phyloP scores from a whole-genome alignment of 139 green algal species.

The Chlamydomonas eustigma region DNA sequence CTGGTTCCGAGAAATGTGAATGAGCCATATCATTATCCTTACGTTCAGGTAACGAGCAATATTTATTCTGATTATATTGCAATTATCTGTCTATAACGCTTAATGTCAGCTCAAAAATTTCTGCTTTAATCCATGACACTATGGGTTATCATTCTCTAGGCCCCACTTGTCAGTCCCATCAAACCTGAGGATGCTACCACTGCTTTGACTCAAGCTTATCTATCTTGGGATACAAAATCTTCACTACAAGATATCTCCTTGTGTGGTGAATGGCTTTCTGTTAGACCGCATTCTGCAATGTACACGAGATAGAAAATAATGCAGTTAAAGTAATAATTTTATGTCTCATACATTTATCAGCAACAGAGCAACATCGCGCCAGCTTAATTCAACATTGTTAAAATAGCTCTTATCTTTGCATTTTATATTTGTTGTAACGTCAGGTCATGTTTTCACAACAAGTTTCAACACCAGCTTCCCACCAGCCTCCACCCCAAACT shows the following conservation, averaged over 20 bases:
- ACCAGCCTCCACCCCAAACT: slow-evolving; percentile 9
- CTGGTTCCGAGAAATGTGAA: no score
- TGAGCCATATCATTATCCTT: no score
- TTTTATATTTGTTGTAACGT: not conserved
- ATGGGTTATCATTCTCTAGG: no score
- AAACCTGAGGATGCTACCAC: not conserved
- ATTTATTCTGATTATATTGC: no score
- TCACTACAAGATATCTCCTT: not conserved
- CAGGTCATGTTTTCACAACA: not conserved
- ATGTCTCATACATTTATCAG: not conserved
- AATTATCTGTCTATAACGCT: no score
- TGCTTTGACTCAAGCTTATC: not conserved
- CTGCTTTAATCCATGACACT: no score
- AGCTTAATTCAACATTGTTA: no score
- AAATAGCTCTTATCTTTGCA: not conserved
- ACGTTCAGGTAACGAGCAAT: no score
- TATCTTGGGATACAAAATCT: not conserved
- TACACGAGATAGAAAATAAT: no score
- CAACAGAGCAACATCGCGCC: not conserved
- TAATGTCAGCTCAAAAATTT: no score
- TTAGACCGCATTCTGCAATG: not conserved
- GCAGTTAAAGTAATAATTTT: no score
- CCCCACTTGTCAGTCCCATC: not conserved
- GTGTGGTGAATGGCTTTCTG: not conserved
- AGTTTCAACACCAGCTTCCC: not conserved